Evolutionary conservation across 2,329 filamentous ascomycete species (phyloP).

Genomic region (Aspergillus piperis): DNA sequence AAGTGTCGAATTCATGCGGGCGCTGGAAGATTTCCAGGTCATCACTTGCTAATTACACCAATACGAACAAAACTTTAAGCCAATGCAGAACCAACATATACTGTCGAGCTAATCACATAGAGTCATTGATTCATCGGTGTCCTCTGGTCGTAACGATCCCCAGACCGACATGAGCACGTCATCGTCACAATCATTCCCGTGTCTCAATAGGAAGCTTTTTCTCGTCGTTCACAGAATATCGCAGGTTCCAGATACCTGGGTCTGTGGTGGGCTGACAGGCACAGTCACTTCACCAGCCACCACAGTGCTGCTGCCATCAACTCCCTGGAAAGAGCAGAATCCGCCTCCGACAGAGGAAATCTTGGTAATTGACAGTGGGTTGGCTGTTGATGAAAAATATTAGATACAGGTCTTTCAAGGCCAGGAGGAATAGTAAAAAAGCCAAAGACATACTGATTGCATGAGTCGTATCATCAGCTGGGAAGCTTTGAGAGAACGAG

Average conservation of each 20-base stretch:
- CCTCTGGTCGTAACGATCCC: too few relatives aligned
- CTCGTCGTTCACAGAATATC: background rate
- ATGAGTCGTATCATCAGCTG: background rate
- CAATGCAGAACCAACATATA: too few relatives aligned
- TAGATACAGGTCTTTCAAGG: background rate
- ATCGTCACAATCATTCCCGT: too few relatives aligned
- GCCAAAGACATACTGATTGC: background rate
- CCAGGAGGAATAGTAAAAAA: too few relatives aligned
- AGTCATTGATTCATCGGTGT: too few relatives aligned
- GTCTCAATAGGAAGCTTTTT: too few relatives aligned
- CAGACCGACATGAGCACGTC: too few relatives aligned
- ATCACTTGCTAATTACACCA: too few relatives aligned
- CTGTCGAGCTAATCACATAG: too few relatives aligned
- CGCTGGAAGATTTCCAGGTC: too few relatives aligned
- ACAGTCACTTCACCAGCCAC: background rate
- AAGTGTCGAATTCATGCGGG: too few relatives aligned
- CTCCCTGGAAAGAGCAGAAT: background rate
- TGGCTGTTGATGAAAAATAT: background rate
- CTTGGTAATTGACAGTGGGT: background rate
- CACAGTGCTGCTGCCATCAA: background rate
- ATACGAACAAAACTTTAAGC: too few relatives aligned
- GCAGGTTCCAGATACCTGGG: background rate
- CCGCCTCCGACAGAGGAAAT: background rate
- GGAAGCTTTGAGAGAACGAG: background rate
- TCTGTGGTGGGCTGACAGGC: background rate